phyloP scores from a whole-genome alignment of 1,284 basidiomycete species.

The Tilletia walkeri region DNA sequence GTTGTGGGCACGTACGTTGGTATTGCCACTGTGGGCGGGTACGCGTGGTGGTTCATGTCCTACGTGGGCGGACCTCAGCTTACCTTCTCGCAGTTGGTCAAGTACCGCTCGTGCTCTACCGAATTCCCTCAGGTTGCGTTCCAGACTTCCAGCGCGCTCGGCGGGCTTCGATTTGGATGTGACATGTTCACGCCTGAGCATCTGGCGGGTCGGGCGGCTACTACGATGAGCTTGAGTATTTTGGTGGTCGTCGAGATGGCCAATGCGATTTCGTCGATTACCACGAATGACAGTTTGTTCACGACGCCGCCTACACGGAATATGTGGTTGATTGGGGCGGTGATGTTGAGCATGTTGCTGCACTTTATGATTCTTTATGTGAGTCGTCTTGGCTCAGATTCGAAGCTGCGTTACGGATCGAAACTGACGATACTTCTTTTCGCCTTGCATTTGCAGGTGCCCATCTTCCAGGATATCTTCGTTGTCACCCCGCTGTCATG shows the following conservation, averaged over 20 bases:
- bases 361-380: slow-evolving; percentile 94
- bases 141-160: slow-evolving; percentile 1
- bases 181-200: slow-evolving; percentile 80
- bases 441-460: slow-evolving; percentile 29
- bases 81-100: slow-evolving; percentile 82
- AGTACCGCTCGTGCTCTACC: slow-evolving; percentile 66
- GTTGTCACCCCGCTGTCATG: slow-evolving; percentile 87
- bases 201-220: slow-evolving; percentile 74
- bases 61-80: slow-evolving; percentile 89
- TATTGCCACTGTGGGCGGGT: slow-evolving; percentile 89
- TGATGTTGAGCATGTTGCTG: slow-evolving; percentile 81
- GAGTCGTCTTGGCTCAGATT: slow-evolving; percentile 7
- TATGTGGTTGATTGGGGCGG: slow-evolving; percentile 63
- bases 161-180: slow-evolving; percentile 68
- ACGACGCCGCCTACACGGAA: slow-evolving; percentile 89
- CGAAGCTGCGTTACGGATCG: not conserved
- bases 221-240: slow-evolving; percentile 92
- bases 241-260: slow-evolving; percentile 96
- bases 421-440: not conserved
- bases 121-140: slow-evolving; percentile 67
- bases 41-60: slow-evolving; percentile 98
- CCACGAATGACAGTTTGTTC: slow-evolving; percentile 92
- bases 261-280: slow-evolving; percentile 97
- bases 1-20: slow-evolving; percentile 92
- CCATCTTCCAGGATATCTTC: slow-evolving; percentile 61